Percentiles rank a stretch among this genome's conserved stretches.
These are phyloP conservation scores for Coemansia sp. DNA, from an alignment of 192 early-diverging fungal species.

Conservation along the genomic window DNA sequence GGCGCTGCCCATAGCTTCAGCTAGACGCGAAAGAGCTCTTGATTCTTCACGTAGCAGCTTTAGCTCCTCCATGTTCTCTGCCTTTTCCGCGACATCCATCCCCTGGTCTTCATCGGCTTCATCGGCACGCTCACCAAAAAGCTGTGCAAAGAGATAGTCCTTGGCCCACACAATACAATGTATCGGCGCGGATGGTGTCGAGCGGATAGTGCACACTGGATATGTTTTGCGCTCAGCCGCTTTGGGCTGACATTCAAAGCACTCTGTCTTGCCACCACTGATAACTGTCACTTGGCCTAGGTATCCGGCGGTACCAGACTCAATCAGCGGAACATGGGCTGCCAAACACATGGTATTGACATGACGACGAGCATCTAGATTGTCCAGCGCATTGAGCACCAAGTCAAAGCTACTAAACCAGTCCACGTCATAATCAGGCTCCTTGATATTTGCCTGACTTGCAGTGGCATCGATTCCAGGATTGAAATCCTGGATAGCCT, in stretches of 20 bases:
- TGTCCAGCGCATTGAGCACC: constrained; percentile 96
- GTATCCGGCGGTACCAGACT: constrained; percentile 96
- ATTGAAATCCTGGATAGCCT: constrained; percentile 85
- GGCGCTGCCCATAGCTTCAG: constrained; percentile 57
- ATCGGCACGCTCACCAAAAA: constrained; percentile 64
- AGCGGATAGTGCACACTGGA: constrained; percentile 96
- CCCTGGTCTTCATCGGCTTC: constrained; percentile 42
- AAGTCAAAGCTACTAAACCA: constrained; percentile 90
- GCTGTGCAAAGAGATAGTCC: constrained; percentile 84
- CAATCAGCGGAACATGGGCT: constrained; percentile 86
- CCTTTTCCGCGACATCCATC: constrained; percentile 54
- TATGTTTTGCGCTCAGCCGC: constrained; percentile 79
- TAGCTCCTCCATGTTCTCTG: constrained; percentile 68
- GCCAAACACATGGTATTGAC: constrained; percentile 97
- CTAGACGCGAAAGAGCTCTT: constrained; percentile 65
- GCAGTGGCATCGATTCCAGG: constrained; percentile 63
- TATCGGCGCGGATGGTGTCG: constrained; percentile 90
- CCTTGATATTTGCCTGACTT: constrained; percentile 87
- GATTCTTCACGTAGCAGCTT: constrained; percentile 71
- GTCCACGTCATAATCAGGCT: constrained; percentile 73
- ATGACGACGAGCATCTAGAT: constrained; percentile 87
- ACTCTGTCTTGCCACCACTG: constrained; percentile 73
- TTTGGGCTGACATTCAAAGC: constrained; percentile 93
- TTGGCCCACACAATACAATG: constrained; percentile 99
- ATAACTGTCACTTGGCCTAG: constrained; percentile 89